Percentiles rank a stretch among this genome's conserved stretches.
These are phyloP conservation scores for Quercus phellos DNA, from an alignment of 331 rosid genomes.

Conservation along the genomic window DNA sequence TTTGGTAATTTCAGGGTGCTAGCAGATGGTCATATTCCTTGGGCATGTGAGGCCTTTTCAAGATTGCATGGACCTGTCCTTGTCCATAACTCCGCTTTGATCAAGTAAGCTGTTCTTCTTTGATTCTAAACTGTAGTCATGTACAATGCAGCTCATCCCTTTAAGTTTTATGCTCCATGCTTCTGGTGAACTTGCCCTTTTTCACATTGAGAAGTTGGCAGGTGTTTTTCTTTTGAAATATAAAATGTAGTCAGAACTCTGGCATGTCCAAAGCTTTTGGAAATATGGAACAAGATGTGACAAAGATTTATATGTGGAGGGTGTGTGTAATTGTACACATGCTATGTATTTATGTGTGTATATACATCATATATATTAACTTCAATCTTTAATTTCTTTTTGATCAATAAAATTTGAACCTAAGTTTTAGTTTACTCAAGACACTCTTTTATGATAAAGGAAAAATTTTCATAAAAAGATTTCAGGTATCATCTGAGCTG, in stretches of 20 bases:
- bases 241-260: background rate
- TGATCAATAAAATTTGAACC: background rate
- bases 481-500: background rate
- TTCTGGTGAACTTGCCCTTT: background rate
- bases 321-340: background rate
- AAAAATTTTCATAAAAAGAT: background rate
- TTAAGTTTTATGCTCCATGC: background rate
- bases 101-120: conserved; percentile 38
- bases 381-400: background rate
- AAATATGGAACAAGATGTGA: background rate
- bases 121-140: background rate
- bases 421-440: background rate
- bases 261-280: background rate
- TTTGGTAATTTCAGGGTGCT: conserved; percentile 48
- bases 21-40: conserved; percentile 67
- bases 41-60: conserved; percentile 80
- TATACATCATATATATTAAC: background rate
- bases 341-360: background rate
- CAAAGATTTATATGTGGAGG: background rate
- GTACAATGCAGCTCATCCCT: background rate
- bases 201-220: background rate
- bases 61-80: conserved; percentile 43
- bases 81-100: conserved; percentile 27
- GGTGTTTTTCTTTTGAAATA: background rate
- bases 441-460: background rate